Conservation (phyloP, 2,329 filamentous ascomycete genomes). For the Daldinia sp. region DNA sequence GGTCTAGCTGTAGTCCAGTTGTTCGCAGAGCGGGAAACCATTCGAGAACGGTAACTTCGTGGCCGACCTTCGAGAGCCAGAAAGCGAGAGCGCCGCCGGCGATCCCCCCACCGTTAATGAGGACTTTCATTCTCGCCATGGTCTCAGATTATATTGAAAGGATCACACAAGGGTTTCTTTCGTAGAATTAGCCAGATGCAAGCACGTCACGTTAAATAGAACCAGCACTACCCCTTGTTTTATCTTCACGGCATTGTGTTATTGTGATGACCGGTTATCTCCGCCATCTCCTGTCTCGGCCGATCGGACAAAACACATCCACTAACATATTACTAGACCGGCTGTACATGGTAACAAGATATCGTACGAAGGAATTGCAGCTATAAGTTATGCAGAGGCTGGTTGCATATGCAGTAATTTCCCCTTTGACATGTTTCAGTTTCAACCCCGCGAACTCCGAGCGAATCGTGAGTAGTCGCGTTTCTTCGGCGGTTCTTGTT, state of each 20-base stretch:
- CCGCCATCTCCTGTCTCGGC: conserved; percentile 30
- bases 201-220: neutral
- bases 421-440: neutral
- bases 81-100: conserved; percentile 61
- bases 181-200: neutral
- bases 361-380: neutral
- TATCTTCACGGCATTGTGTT: conserved; percentile 12
- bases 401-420: neutral
- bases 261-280: conserved; percentile 24
- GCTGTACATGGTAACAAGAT: too few species aligned
- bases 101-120: conserved; percentile 54
- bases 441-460: neutral
- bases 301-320: conserved; percentile 4
- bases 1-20: conserved; percentile 66
- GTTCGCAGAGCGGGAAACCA: conserved; percentile 57
- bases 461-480: neutral
- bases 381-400: neutral
- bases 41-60: conserved; percentile 59
- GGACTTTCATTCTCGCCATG: conserved; percentile 49
- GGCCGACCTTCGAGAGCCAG: conserved; percentile 58
- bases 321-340: neutral
- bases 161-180: neutral
- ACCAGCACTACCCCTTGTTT: neutral
- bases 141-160: neutral
- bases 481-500: too few species aligned